These are phyloP conservation scores for Fusarium sp. DNA, from an alignment of 2,329 filamentous ascomycete genomes.

Conservation along the genomic window DNA sequence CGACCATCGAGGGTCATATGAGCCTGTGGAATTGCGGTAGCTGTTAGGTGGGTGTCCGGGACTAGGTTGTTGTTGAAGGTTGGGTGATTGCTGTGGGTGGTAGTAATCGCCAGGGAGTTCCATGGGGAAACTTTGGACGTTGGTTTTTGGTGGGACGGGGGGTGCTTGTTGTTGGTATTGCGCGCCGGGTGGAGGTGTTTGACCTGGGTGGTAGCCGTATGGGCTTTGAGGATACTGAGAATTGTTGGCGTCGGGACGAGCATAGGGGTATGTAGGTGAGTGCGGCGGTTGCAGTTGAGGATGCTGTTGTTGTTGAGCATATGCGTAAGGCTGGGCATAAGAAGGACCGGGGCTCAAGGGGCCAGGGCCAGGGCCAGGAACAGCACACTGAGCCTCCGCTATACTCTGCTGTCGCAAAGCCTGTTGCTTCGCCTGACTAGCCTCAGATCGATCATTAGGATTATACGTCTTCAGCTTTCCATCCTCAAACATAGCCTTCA, in stretches of 20 bases:
- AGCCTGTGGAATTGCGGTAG: conserved; percentile 44
- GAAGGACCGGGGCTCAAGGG: conserved; percentile 33
- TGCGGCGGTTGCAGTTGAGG: conserved; percentile 42
- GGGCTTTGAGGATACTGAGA: conserved; percentile 37
- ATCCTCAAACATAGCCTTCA: conserved; percentile 76
- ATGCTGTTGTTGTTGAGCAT: conserved; percentile 30
- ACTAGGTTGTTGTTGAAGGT: conserved; percentile 41
- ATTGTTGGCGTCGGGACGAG: conserved; percentile 25
- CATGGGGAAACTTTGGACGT: conserved; percentile 47
- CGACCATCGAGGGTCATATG: conserved; percentile 58
- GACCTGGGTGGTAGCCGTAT: conserved; percentile 38
- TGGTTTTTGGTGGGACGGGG: conserved; percentile 43
- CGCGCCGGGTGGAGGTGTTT: conserved; percentile 35
- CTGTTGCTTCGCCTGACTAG: conserved; percentile 41
- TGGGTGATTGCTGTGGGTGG: conserved; percentile 55
- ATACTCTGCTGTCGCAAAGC: conserved; percentile 54
- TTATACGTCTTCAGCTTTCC: conserved; percentile 72
- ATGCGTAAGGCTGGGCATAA: conserved; percentile 44
- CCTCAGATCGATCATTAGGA: conserved; percentile 62
- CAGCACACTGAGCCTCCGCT: neutral
- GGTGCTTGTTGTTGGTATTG: conserved; percentile 40
- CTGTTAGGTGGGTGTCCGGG: conserved; percentile 27
- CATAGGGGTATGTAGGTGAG: conserved; percentile 40
- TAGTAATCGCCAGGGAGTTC: conserved; percentile 66
- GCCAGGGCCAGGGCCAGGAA: neutral